Evolutionary conservation across 352 stramenopile species (phyloP).

Genomic region (Phytophthora cryptogea): DNA sequence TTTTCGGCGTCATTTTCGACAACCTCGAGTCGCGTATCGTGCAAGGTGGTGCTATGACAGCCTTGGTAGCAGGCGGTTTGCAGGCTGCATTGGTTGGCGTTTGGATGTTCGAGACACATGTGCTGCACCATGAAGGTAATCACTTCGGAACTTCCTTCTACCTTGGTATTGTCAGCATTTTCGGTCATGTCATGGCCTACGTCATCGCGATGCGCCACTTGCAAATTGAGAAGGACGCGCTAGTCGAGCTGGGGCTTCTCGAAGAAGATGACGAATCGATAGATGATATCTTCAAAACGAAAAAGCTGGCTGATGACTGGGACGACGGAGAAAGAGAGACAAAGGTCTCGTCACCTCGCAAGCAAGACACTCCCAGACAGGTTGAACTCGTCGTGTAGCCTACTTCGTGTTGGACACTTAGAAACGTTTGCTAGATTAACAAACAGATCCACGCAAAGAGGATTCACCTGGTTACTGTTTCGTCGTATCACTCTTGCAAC

Average conservation of each 20-base stretch:
- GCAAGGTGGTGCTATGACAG: conserved; percentile 32
- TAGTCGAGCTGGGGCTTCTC: conserved; percentile 35
- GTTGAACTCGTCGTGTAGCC: conserved; percentile 25
- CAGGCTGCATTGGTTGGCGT: conserved; percentile 42
- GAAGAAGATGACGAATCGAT: conserved; percentile 35
- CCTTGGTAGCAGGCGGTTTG: conserved; percentile 24
- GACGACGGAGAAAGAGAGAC: conserved; percentile 11
- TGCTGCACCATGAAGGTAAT: conserved; percentile 33
- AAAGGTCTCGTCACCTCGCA: conserved; percentile 17
- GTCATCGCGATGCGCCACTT: conserved; percentile 42
- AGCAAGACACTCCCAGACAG: conserved; percentile 23
- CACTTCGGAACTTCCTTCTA: conserved; percentile 57
- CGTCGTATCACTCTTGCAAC: conserved; percentile 30
- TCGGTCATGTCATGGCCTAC: conserved; percentile 34
- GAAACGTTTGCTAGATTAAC: conserved; percentile 1
- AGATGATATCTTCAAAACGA: conserved; percentile 38
- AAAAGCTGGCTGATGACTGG: conserved; percentile 31
- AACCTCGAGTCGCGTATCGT: conserved; percentile 47
- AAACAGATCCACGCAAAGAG: neutral
- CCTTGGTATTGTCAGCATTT: conserved; percentile 40
- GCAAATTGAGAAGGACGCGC: conserved; percentile 42
- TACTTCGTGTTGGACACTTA: conserved; percentile 3
- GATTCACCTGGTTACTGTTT: neutral
- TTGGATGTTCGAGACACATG: conserved; percentile 46
- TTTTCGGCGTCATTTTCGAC: conserved; percentile 53